Base-by-base conservation (phyloP, 23 red algal species). In the Gracilaria domingensis region DNA sequence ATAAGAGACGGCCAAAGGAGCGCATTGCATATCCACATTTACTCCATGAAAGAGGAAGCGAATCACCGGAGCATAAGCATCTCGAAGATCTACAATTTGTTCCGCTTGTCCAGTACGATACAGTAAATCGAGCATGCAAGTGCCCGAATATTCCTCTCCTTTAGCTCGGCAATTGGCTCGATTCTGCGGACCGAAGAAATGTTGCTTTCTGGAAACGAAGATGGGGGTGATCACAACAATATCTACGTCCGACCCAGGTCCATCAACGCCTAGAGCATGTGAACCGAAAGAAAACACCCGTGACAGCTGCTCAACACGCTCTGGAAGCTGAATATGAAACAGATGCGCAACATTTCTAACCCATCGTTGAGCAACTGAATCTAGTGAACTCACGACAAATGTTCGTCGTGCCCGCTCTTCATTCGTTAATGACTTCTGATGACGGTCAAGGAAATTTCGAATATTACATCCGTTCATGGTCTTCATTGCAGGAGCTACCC, bases 1-100 rank as follows among this genome's bases (percentile, higher is more conserved):
- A 30, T 49, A 77, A 4, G 12, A 35, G 25, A 77, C 72, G 39
- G 72, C 42, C 5, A 77, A 20, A 49, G 72, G 72, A 50, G 72
- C 72, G 17, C 72, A 77, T 51, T 77, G 72, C 72, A 77, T 77
- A 51, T 77, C 72, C 39, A 77, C 72, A 51, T 77, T 77, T 2
- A 77, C 34, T 14, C 72, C 72, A 25, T 77, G 40, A 26, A 77
- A 77, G 26, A 77, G 42, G 18, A 77, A 77, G 1, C 72, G 72
- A 39, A 77, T 77, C n/a, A 77, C 72, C 4, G 72, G 72, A 16
- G 72, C 72, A 17, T 77, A 77, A 8, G 72, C 72, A 77, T 77
- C 40, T 77, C 72, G 72, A 77, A 77, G 72, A 50, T 40, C 72
- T 28, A 77, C 72, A 26, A 77, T 77, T 45, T 77, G 72, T 30